These are phyloP conservation scores for Lasiosphaeriaceae sp. DNA, from an alignment of 495 filamentous ascomycete genomes.

Conservation along the genomic window DNA sequence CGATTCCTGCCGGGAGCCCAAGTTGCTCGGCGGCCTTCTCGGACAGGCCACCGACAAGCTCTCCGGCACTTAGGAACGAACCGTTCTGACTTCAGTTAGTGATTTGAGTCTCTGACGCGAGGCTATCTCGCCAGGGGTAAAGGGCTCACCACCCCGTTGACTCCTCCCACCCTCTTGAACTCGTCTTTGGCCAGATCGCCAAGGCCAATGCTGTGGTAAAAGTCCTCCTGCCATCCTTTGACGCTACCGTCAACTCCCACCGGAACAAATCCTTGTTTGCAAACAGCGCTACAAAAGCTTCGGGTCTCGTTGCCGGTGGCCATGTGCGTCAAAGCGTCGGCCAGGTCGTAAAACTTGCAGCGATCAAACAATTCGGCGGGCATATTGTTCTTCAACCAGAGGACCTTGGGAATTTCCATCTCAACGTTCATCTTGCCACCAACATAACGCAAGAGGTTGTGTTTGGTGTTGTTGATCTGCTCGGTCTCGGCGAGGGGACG, in stretches of 20 bases:
- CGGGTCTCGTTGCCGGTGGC: slow-evolving; percentile 91
- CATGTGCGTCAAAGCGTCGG: slow-evolving; percentile 89
- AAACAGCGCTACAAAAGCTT: slow-evolving; percentile 89
- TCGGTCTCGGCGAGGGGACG: slow-evolving; percentile 83
- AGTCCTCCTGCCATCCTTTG: slow-evolving; percentile 97
- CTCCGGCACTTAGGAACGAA: slow-evolving; percentile 81
- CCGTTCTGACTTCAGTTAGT: slow-evolving; percentile 64
- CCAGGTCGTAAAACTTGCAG: slow-evolving; percentile 95
- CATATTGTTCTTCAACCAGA: slow-evolving; percentile 99
- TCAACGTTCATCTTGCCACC: slow-evolving; percentile 97
- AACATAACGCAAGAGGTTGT: slow-evolving; percentile 92
- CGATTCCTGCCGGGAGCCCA: slow-evolving; percentile 82
- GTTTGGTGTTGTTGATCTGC: slow-evolving; percentile 85
- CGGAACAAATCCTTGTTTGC: slow-evolving; percentile 93
- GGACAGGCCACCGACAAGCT: slow-evolving; percentile 78
- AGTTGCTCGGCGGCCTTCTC: slow-evolving; percentile 79
- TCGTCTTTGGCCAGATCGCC: slow-evolving; percentile 76
- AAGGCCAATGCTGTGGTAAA: slow-evolving; percentile 78
- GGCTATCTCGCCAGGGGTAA: slow-evolving; percentile 5
- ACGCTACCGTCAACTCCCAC: slow-evolving; percentile 95
- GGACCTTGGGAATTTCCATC: slow-evolving; percentile 97
- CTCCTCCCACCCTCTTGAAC: slow-evolving; percentile 88
- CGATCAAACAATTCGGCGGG: slow-evolving; percentile 81
- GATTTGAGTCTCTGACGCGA: slow-evolving; percentile 8
- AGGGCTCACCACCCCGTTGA: slow-evolving; percentile 84